phyloP scores from a whole-genome alignment of 495 filamentous ascomycete species.

The Penicillium cosmopolitanum region DNA sequence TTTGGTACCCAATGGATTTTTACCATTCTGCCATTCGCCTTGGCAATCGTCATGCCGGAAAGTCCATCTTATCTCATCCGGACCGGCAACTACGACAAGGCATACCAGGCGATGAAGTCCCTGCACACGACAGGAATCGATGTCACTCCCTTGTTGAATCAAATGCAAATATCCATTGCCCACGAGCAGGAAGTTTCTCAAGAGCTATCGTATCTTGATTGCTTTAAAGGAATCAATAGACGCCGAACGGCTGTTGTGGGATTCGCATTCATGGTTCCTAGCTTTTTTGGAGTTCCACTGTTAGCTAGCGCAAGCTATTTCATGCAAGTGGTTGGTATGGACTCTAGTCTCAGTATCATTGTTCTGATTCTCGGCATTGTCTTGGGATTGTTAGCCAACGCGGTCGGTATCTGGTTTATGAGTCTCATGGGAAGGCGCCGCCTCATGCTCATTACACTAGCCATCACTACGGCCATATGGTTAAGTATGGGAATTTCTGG shows the following conservation, averaged over 20 bases:
- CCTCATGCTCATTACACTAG: slow-evolving; percentile 27
- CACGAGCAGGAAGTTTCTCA: slow-evolving; percentile 24
- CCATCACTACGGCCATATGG: slow-evolving; percentile 28
- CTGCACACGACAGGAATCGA: slow-evolving; percentile 14
- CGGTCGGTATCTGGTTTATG: slow-evolving; percentile 31
- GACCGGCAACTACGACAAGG: slow-evolving; percentile 16
- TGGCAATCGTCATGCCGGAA: slow-evolving; percentile 18
- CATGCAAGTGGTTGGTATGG: slow-evolving; percentile 39
- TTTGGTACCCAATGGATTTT: slow-evolving; percentile 35
- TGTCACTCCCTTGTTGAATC: slow-evolving; percentile 8
- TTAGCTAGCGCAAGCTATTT: slow-evolving; percentile 38
- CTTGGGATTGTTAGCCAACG: slow-evolving; percentile 33
- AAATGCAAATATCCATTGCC: slow-evolving; percentile 25
- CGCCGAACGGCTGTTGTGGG: slow-evolving; percentile 52
- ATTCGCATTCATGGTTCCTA: slow-evolving; percentile 37
- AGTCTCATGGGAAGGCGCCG: slow-evolving; percentile 28
- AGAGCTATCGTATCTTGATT: slow-evolving; percentile 41
- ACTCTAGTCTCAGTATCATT: slow-evolving; percentile 29
- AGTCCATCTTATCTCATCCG: slow-evolving; percentile 24
- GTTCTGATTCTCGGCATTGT: slow-evolving; percentile 35
- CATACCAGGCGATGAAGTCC: slow-evolving; percentile 10
- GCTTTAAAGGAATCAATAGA: slow-evolving; percentile 47
- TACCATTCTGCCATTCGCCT: slow-evolving; percentile 23
- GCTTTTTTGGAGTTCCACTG: slow-evolving; percentile 34
- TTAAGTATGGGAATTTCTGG: slow-evolving; percentile 37